Percentiles rank a stretch among this genome's conserved stretches.
These are phyloP conservation scores for Blastomyces gilchristii DNA, from an alignment of 2,329 filamentous ascomycete species.

Conservation along the genomic window DNA sequence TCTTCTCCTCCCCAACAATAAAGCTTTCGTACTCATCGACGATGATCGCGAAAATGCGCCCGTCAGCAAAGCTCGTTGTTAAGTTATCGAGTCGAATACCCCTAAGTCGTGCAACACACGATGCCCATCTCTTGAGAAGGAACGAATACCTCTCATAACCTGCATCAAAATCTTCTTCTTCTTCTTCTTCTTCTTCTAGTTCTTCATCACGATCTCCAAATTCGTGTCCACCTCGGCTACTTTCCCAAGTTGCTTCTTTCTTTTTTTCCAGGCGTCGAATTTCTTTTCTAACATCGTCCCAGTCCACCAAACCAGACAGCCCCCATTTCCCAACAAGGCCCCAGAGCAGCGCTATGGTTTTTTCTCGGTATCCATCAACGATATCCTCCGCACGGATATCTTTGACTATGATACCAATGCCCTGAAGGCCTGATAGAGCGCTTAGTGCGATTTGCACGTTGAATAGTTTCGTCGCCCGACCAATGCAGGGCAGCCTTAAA, in stretches of 20 bases:
- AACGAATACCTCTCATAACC: conserved; percentile 24
- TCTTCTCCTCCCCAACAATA: conserved; percentile 18
- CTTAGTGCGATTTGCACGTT: conserved; percentile 50
- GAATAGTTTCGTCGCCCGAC: conserved; percentile 47
- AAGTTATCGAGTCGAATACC: conserved; percentile 43
- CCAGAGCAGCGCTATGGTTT: conserved; percentile 53
- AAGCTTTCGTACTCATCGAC: conserved; percentile 47
- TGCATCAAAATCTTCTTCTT: conserved; percentile 22
- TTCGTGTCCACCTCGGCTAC: conserved; percentile 15
- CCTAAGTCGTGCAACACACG: conserved; percentile 39
- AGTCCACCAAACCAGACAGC: conserved; percentile 45
- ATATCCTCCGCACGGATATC: conserved; percentile 47
- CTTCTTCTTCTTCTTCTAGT: conserved; percentile 21
- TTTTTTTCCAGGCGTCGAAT: conserved; percentile 34
- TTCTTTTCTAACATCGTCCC: conserved; percentile 45
- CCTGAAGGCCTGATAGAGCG: conserved; percentile 39
- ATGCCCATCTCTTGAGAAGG: conserved; percentile 49
- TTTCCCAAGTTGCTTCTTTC: conserved; percentile 17
- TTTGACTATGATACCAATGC: conserved; percentile 32
- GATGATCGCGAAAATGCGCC: conserved; percentile 45
- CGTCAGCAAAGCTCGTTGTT: conserved; percentile 49
- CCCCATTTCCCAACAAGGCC: conserved; percentile 49
- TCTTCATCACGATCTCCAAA: conserved; percentile 17
- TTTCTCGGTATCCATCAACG: conserved; percentile 55
- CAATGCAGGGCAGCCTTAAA: conserved; percentile 48